These are phyloP conservation scores for Hyphopichia homilentoma DNA, from an alignment of 805 yeast species.

Conservation along the genomic window DNA sequence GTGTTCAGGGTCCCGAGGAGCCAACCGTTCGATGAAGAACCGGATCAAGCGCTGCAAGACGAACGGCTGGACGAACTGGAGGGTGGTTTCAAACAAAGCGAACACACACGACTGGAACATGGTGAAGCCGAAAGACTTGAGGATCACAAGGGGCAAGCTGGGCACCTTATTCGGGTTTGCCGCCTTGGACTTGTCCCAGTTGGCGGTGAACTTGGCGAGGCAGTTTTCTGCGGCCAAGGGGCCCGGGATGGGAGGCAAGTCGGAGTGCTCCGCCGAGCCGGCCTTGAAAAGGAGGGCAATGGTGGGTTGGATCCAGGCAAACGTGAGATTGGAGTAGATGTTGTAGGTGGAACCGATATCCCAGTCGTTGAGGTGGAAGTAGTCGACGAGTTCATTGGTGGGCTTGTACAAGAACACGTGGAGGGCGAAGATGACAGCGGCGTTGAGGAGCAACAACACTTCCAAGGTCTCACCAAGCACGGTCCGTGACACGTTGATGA, in stretches of 20 bases:
- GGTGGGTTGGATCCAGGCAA: constrained; percentile 24
- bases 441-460: constrained; percentile 8
- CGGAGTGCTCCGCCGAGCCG: constrained; percentile 34
- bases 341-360: constrained; percentile 17
- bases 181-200: constrained; percentile 18
- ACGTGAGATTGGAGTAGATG: constrained; percentile 19
- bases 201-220: constrained; percentile 10
- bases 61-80: constrained; percentile 19
- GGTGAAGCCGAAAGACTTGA: constrained; percentile 10
- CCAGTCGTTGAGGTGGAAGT: constrained; percentile 23
- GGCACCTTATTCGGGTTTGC: constrained; percentile 10
- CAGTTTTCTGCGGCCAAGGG: not conserved
- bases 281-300: constrained; percentile 20
- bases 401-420: constrained; percentile 19
- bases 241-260: constrained; percentile 70
- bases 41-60: constrained; percentile 20
- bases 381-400: constrained; percentile 15
- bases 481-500: constrained; percentile 5
- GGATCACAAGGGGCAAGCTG: constrained; percentile 18
- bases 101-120: constrained; percentile 2
- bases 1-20: constrained; percentile 1
- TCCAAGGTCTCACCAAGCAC: constrained; percentile 7
- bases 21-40: constrained; percentile 11
- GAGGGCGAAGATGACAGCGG: constrained; percentile 10
- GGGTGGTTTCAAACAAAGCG: constrained; percentile 16